Evolutionary conservation across 2,329 filamentous ascomycete genomes (phyloP).

Genomic region (Diaporthe batatas): DNA sequence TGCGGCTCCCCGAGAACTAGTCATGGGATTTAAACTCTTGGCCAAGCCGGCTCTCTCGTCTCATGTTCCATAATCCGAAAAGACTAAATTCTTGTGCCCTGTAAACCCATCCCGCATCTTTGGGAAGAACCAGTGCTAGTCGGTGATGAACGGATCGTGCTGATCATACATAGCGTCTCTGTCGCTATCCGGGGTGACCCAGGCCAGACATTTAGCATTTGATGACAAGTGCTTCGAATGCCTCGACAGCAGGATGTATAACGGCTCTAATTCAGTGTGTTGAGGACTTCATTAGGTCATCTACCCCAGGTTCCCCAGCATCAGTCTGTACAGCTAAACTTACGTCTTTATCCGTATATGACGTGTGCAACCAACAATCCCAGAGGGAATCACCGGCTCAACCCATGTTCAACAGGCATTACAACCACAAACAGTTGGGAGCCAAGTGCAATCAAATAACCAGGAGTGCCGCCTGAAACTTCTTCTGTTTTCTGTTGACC

Average conservation of each 20-base stretch:
- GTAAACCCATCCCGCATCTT: neutral
- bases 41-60: conserved; percentile 29
- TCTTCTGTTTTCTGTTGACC: neutral
- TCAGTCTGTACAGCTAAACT: no score
- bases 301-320: no score
- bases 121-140: neutral
- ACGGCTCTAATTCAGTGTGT: no score
- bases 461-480: neutral
- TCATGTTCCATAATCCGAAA: conserved; percentile 24
- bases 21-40: conserved; percentile 9
- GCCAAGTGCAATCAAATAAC: no score
- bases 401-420: no score
- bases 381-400: no score
- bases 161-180: conserved; percentile 15
- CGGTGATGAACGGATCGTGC: conserved; percentile 11
- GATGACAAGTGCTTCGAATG: neutral
- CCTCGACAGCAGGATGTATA: neutral
- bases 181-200: neutral
- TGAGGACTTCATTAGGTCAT: no score
- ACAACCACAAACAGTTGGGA: no score
- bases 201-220: neutral
- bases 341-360: no score
- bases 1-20: conserved; percentile 13
- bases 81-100: conserved; percentile 15
- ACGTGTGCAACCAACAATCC: no score